Evolutionary conservation across 192 early-diverging fungal genomes (phyloP).

Genomic region (Coemansia aciculifera): DNA sequence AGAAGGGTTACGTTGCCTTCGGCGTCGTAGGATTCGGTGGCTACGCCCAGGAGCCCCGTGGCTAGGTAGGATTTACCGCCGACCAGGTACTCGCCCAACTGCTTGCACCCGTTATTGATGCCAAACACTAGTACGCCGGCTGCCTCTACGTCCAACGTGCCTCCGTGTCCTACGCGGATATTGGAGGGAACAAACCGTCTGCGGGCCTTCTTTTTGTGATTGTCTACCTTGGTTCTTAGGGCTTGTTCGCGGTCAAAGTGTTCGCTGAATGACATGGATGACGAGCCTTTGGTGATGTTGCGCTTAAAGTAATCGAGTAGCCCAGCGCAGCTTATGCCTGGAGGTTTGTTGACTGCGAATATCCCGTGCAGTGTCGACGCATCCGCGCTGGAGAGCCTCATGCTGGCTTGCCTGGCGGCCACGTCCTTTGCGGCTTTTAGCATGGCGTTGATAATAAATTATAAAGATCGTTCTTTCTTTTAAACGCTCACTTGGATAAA

Average conservation of each 20-base stretch:
- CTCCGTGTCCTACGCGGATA: slow-evolving; percentile 45
- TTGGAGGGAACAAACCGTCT: slow-evolving; percentile 5
- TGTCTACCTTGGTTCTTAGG: slow-evolving; percentile 10
- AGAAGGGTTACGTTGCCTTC: slow-evolving; percentile 54
- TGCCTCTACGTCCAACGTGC: slow-evolving; percentile 50
- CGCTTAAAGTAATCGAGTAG: slow-evolving; percentile 49
- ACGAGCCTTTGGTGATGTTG: slow-evolving; percentile 21
- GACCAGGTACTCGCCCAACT: slow-evolving; percentile 43
- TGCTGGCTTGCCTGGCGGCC: slow-evolving; percentile 1
- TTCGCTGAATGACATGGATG: slow-evolving; percentile 27
- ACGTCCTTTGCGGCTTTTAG: slow-evolving; percentile 19
- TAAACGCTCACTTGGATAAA: too few species aligned
- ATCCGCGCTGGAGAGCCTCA: background rate
- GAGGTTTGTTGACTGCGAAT: slow-evolving; percentile 51
- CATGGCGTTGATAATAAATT: slow-evolving; percentile 7
- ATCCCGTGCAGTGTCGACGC: slow-evolving; percentile 22
- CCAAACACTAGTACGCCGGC: slow-evolving; percentile 56
- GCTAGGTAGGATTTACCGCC: slow-evolving; percentile 62
- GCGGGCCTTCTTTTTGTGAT: slow-evolving; percentile 14
- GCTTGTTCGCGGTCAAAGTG: slow-evolving; percentile 39
- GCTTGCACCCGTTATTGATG: slow-evolving; percentile 59
- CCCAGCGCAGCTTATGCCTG: slow-evolving; percentile 50
- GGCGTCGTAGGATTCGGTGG: slow-evolving; percentile 62
- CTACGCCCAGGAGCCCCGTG: slow-evolving; percentile 54
- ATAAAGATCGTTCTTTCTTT: background rate